Base-by-base conservation (phyloP, 2,329 filamentous ascomycete genomes). In the Aspergillus pseudotamarii region DNA sequence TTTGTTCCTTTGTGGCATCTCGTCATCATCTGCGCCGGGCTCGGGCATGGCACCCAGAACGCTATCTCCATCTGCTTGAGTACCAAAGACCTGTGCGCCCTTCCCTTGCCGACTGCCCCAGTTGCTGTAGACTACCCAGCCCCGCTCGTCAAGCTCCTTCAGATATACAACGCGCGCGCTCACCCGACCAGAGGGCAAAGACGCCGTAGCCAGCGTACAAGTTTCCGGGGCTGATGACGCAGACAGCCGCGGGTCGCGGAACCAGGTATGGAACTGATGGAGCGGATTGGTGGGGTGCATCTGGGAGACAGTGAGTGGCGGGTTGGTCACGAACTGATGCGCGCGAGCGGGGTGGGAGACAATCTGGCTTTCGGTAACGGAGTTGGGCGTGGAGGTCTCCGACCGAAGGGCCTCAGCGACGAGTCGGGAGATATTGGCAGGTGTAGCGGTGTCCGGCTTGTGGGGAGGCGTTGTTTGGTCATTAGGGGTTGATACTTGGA, bases 71-170 rank as follows among this genome's bases (percentile, higher is more conserved):
- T 61, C 61, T 5, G 54, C 60, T 32, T 62, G 14, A 38, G 43
- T 53, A 10, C 79, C 74, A 60, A 79, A 80, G 1, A 82, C 76
- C 60, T 81, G 78, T 36, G 70, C 72, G 19, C 79, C 79, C 61
- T 81, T 81, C 2, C 79, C 79, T 65, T 89, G 88, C 32, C 85
- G 80, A 63, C 88, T 92, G 64, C 88, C 93, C 82, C 94, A 94
- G 79, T 99, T 99, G 73, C 88, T 91, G 84, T 98, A 99, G 56
- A 99, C 84, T 50, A 98, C 93, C 79, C 96, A 99, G 19, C 94
- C 93, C 6, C 78, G 71, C 59, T 83, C 79, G 78, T 98, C 94
- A 28, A 98, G 88, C 82, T 98, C 95, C 80, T 99, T 99, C 69
- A 99, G 85, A 80, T 98, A 99, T 43, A 99, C 93, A 69, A 93